Percentiles rank a stretch among this genome's conserved stretches.
Evolutionary conservation across 768 basidiomycete species (phyloP).

Genomic region (Termitomyces sp.): DNA sequence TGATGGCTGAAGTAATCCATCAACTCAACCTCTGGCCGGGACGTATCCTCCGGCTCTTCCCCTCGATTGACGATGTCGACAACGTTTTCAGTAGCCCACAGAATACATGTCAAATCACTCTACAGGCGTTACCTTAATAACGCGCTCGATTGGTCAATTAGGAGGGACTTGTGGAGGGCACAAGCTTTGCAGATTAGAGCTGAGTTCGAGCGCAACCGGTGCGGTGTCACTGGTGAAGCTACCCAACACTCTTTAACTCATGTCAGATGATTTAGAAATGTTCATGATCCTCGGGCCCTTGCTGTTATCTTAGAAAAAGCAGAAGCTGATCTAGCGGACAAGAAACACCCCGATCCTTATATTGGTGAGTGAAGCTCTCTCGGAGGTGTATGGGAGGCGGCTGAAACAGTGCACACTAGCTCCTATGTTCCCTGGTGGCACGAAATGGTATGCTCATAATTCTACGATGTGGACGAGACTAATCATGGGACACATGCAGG

Average conservation of each 20-base stretch:
- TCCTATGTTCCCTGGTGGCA: conserved; percentile 79
- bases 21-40: not conserved
- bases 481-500: conserved; percentile 32
- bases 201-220: conserved; percentile 92
- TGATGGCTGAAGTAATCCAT: conserved; percentile 13
- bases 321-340: conserved; percentile 63
- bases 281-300: conserved; percentile 79
- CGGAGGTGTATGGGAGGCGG: not conserved
- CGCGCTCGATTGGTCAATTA: conserved; percentile 84
- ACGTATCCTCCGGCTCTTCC: conserved; percentile 9
- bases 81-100: conserved; percentile 70
- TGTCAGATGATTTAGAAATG: conserved; percentile 43
- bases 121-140: conserved; percentile 87
- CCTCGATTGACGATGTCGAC: conserved; percentile 38
- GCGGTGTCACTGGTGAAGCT: conserved; percentile 14
- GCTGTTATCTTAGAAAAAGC: conserved; percentile 74
- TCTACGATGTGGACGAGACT: conserved; percentile 7
- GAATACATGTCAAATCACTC: conserved; percentile 84
- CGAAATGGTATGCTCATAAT: conserved; percentile 75
- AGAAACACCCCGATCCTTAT: conserved; percentile 88
- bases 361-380: conserved; percentile 56
- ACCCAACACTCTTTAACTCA: not conserved
- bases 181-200: conserved; percentile 85
- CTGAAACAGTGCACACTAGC: conserved; percentile 37
- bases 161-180: conserved; percentile 80